Evolutionary conservation across 2,329 filamentous ascomycete species (phyloP).

Genomic region (Pyrenochaeta sp.): DNA sequence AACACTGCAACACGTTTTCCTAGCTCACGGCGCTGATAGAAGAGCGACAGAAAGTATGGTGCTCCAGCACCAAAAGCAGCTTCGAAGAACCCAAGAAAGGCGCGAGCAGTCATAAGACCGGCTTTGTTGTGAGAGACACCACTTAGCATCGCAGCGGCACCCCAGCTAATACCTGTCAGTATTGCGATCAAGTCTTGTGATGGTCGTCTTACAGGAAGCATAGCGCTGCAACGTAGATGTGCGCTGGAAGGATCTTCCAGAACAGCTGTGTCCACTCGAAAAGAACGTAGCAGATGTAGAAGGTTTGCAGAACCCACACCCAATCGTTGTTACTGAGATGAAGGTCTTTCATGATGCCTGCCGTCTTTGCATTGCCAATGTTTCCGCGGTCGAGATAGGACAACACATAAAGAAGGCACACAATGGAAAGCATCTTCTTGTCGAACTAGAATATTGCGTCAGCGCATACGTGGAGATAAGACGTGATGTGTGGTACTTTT

Average conservation of each 20-base stretch:
- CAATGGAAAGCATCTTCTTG: too few relatives aligned
- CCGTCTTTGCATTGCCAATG: slow-evolving; percentile 52
- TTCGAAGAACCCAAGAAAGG: slow-evolving; percentile 18
- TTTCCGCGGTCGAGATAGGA: slow-evolving; percentile 26
- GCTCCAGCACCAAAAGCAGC: slow-evolving; percentile 13
- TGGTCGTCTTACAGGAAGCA: too few relatives aligned
- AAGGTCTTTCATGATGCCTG: slow-evolving; percentile 19
- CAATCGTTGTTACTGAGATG: slow-evolving; percentile 50
- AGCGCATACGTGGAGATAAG: too few relatives aligned
- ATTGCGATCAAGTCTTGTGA: too few relatives aligned
- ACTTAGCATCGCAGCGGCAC: slow-evolving; percentile 18
- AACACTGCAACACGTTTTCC: slow-evolving; percentile 39
- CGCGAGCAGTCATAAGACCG: slow-evolving; percentile 9
- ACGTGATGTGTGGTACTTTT: too few relatives aligned
- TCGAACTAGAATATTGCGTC: too few relatives aligned
- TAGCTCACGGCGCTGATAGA: slow-evolving; percentile 44
- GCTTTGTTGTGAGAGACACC: slow-evolving; percentile 7
- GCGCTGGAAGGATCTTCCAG: too few relatives aligned
- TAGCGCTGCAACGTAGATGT: too few relatives aligned
- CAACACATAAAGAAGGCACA: slow-evolving; percentile 41
- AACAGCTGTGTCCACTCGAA: slow-evolving; percentile 51
- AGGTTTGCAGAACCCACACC: slow-evolving; percentile 66
- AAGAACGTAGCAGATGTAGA: slow-evolving; percentile 59
- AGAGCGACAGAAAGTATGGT: slow-evolving; percentile 43
- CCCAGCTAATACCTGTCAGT: slow-evolving; percentile 25